phyloP scores from a whole-genome alignment of 148 eudicot genomes.

The Dianthus caryophyllus region DNA sequence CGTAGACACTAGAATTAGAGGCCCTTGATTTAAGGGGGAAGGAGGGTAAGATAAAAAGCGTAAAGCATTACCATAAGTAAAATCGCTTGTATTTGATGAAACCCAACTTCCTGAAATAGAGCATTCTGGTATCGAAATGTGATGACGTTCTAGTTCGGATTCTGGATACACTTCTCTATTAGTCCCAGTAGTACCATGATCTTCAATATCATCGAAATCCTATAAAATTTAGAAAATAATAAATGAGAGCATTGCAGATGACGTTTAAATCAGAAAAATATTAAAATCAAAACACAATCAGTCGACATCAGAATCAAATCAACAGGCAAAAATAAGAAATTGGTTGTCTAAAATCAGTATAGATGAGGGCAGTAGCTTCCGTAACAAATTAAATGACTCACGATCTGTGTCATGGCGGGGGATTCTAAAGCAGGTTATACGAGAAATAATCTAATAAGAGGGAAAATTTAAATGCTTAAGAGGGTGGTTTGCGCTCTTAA shows the following conservation, averaged over 20 bases:
- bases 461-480: background rate
- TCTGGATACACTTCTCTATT: slow-evolving; percentile 29
- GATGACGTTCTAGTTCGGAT: slow-evolving; percentile 24
- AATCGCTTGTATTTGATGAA: slow-evolving; percentile 37
- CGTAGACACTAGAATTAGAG: background rate
- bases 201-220: slow-evolving; percentile 45
- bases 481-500: background rate
- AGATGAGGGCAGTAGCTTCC: background rate
- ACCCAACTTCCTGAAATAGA: slow-evolving; percentile 60
- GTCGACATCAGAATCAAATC: slow-evolving; percentile 5
- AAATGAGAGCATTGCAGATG: background rate
- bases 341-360: background rate
- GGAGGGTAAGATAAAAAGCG: too few species aligned
- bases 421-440: slow-evolving; percentile 1
- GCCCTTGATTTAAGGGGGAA: background rate
- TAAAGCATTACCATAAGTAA: slow-evolving; percentile 25
- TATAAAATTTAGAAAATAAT: slow-evolving; percentile 18
- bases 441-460: background rate
- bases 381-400: background rate
- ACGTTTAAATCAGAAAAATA: background rate
- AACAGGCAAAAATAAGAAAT: background rate
- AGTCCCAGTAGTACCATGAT: slow-evolving; percentile 28
- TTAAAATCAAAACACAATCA: background rate
- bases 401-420: background rate
- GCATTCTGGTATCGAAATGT: slow-evolving; percentile 41